Base-by-base conservation (phyloP, 176 grass and related monocot genomes). In the Paspalum notatum region DNA sequence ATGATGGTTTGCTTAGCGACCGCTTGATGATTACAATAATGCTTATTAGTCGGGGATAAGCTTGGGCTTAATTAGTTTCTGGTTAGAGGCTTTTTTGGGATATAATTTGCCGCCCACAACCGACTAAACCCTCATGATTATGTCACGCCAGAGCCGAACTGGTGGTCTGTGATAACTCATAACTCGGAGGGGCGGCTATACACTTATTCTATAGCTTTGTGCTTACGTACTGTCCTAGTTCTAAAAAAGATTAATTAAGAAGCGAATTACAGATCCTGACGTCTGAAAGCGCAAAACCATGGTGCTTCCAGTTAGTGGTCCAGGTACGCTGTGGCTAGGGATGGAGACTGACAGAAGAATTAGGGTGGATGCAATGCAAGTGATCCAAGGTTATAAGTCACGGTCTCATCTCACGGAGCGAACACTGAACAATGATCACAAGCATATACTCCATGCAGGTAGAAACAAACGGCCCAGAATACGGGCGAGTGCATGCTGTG, bases 51-150 rank as follows among this genome's bases (percentile, higher is more conserved):
- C 16, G 71, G 44, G 65, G 78, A 73, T 60, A 82, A 82, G 83
- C n/a, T n/a, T n/a, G n/a, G 65, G 60, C 78, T 72, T 77, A 9
- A 82, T 66, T 77, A 9, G 52, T 82, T 66, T 78, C 17, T 82
- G 66, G 78, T 25, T 77, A 37, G 32, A 80, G 58, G 10, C 6
- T 62, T 74, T 72, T 47, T 64, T 58, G 66, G 55, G 47, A 73
- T 89, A 84, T 91, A 87, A 74, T 68, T 66, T 79, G 90, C 93
- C 93, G 88, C 72, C 93, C 85, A 70, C 62, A 76, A 87, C 90
- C 83, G 88, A 91, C 90, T 91, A 83, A 80, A 9, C 61, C 70
- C 60, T 87, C 88, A 91, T 87, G 62, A 84, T 86, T 68, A 87
- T 25, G 87, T 76, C 83, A 85, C 54, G 63, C 44, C 32, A 41